Evolutionary conservation across 352 stramenopile genomes (phyloP).

Genomic region (Blastocystis sp.): DNA sequence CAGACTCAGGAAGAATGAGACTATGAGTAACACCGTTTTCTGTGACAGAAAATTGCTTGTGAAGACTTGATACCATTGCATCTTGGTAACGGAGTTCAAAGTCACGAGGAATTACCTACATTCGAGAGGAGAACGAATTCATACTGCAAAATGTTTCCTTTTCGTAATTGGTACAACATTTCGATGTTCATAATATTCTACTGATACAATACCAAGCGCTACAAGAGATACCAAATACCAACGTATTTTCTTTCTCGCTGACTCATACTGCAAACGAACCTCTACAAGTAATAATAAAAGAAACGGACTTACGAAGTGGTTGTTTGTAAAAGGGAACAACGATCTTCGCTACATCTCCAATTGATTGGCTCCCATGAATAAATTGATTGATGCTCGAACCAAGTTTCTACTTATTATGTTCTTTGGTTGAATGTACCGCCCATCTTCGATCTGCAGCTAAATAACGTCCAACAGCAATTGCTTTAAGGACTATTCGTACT

Average conservation of each 20-base stretch:
- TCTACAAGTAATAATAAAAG: neutral
- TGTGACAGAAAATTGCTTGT: neutral
- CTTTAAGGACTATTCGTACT: constrained; percentile 36
- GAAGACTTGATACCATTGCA: constrained; percentile 9
- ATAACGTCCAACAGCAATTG: constrained; percentile 58
- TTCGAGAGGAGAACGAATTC: neutral
- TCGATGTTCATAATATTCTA: constrained; percentile 38
- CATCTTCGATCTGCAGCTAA: constrained; percentile 1
- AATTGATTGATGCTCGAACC: neutral
- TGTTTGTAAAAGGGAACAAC: constrained; percentile 50
- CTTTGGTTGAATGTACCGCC: neutral
- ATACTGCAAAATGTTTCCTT: constrained; percentile 29
- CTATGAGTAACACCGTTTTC: neutral
- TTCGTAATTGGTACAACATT: constrained; percentile 48
- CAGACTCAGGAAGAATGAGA: neutral
- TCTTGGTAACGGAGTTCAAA: constrained; percentile 50
- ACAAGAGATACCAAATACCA: constrained; percentile 25
- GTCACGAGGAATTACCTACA: constrained; percentile 36
- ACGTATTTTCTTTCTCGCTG: constrained; percentile 4
- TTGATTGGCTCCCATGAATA: constrained; percentile 18
- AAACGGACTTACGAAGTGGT: neutral
- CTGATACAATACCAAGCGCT: neutral
- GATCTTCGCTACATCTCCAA: neutral
- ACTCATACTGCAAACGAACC: neutral
- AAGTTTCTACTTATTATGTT: neutral